Conservation (phyloP, 2,329 filamentous ascomycete species). For the Didymosphaeria variabile region DNA sequence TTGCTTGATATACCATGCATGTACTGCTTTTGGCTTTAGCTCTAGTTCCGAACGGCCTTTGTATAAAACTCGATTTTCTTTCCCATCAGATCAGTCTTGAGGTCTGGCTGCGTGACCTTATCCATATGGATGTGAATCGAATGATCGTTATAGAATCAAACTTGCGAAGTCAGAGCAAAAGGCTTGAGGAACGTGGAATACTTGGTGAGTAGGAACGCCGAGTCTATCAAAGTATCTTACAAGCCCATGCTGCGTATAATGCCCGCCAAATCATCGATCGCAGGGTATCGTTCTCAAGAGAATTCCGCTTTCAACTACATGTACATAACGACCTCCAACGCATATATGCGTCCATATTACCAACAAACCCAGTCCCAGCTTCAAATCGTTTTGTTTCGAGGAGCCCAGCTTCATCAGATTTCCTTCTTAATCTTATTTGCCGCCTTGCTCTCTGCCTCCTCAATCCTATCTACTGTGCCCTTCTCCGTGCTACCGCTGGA, state of each 20-base stretch:
- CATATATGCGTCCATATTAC: neutral
- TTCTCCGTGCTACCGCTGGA: constrained; percentile 34
- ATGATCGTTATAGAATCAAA: neutral
- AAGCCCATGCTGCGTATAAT: neutral
- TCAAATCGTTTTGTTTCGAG: neutral
- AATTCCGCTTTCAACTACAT: neutral
- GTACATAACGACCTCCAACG: neutral
- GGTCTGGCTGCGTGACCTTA: neutral
- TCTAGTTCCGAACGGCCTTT: constrained; percentile 10
- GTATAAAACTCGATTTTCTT: constrained; percentile 6
- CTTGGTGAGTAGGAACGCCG: neutral
- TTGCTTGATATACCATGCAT: constrained; percentile 14
- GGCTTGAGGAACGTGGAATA: neutral
- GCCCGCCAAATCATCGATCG: neutral
- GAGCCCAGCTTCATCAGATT: neutral
- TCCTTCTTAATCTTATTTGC: neutral
- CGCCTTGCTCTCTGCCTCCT: constrained; percentile 20
- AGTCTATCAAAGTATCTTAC: neutral
- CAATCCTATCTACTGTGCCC: constrained; percentile 6
- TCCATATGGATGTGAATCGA: neutral
- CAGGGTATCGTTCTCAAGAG: neutral
- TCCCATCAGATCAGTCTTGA: neutral
- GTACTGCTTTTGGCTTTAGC: constrained; percentile 8
- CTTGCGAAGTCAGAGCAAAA: neutral
- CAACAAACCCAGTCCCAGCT: neutral